A percentile compares a stretch with the other conserved stretches of the same genome.
Evolutionary conservation across 1,284 basidiomycete genomes (phyloP).

Genomic region (Volvariella surrecta): DNA sequence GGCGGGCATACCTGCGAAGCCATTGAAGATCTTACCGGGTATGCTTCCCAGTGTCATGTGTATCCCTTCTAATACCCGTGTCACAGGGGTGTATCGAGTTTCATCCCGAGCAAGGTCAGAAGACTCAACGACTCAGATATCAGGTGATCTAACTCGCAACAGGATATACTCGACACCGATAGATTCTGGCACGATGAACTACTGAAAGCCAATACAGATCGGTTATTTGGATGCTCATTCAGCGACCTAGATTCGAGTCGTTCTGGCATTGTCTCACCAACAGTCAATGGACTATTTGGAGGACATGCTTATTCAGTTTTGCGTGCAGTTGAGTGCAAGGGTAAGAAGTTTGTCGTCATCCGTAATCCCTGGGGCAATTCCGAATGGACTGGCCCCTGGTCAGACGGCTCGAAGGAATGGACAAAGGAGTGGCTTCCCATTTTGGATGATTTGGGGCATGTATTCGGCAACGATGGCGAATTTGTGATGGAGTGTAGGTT

Average conservation of each 20-base stretch:
- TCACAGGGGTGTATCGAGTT: constrained; percentile 33
- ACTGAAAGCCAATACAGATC: constrained; percentile 33
- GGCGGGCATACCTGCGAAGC: constrained; percentile 38
- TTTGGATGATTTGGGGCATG: constrained; percentile 28
- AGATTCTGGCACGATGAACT: constrained; percentile 38
- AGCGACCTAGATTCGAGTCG: constrained; percentile 24
- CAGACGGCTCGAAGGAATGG: constrained; percentile 50
- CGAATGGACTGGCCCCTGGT: constrained; percentile 50
- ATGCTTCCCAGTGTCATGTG: constrained; percentile 6
- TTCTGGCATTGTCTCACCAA: constrained; percentile 20
- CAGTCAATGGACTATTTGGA: constrained; percentile 31
- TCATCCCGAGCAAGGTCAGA: constrained; percentile 29
- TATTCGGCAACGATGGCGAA: constrained; percentile 44
- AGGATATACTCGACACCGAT: constrained; percentile 39
- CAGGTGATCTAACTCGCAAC: constrained; percentile 4
- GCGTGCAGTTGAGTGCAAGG: constrained; percentile 36
- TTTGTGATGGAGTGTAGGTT: constrained; percentile 50
- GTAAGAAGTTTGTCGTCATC: constrained; percentile 41
- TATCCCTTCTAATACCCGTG: background rate
- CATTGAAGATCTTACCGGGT: constrained; percentile 47
- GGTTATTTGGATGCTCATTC: constrained; percentile 41
- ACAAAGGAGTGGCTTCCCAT: constrained; percentile 37
- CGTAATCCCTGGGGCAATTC: constrained; percentile 45
- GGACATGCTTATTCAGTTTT: constrained; percentile 45
- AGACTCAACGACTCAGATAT: background rate